These are phyloP conservation scores for Apiotrichum mycotoxinovorans DNA, from an alignment of 1,284 basidiomycete genomes.

Conservation along the genomic window DNA sequence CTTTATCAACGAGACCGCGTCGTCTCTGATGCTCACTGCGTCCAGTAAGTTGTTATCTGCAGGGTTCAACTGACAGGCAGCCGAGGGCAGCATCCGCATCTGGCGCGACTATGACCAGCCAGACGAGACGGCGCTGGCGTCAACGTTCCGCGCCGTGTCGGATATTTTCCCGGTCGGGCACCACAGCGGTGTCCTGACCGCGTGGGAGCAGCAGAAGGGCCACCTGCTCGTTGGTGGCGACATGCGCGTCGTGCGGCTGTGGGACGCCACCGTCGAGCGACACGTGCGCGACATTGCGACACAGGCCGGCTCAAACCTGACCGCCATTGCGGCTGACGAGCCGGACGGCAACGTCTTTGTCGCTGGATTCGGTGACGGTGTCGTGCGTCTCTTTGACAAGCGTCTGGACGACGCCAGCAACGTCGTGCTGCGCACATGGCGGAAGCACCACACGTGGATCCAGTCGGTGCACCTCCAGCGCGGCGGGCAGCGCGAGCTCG, in stretches of 20 bases:
- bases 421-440: slow-evolving; percentile 71
- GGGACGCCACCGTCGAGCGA: slow-evolving; percentile 92
- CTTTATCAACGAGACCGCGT: slow-evolving; percentile 93
- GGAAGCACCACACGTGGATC: slow-evolving; percentile 85
- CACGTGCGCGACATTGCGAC: slow-evolving; percentile 73
- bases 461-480: slow-evolving; percentile 87
- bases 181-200: slow-evolving; percentile 75
- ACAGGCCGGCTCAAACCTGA: slow-evolving; percentile 83
- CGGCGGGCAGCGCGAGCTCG: slow-evolving; percentile 65
- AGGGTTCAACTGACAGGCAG: neutral
- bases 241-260: slow-evolving; percentile 79
- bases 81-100: slow-evolving; percentile 86
- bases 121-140: slow-evolving; percentile 71
- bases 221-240: slow-evolving; percentile 86
- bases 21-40: slow-evolving; percentile 82
- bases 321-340: slow-evolving; percentile 74
- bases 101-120: slow-evolving; percentile 75
- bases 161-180: slow-evolving; percentile 65
- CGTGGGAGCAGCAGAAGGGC: slow-evolving; percentile 91
- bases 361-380: slow-evolving; percentile 90
- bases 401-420: slow-evolving; percentile 77
- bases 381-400: slow-evolving; percentile 86
- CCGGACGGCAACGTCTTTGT: slow-evolving; percentile 74
- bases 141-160: slow-evolving; percentile 83
- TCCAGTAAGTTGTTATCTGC: slow-evolving; percentile 51